Percentiles rank a stretch among this genome's conserved stretches.
Conservation (phyloP, 495 filamentous ascomycete genomes). For the Tuber indicum region DNA sequence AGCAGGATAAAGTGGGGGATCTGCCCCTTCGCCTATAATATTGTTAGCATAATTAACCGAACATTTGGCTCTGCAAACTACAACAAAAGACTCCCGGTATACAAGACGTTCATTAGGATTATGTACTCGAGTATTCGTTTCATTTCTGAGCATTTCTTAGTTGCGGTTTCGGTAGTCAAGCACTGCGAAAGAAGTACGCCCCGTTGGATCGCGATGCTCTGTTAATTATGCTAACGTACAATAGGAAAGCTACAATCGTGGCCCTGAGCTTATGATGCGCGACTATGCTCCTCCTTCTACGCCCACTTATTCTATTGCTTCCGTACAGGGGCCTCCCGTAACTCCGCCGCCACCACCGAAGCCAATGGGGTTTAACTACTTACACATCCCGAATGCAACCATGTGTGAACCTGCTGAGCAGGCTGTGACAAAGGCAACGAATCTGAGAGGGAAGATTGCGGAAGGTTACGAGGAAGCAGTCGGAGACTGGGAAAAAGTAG, state of each 20-base stretch:
- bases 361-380: conserved; percentile 42
- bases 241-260: too few relatives aligned
- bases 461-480: conserved; percentile 59
- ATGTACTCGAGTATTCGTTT: not conserved
- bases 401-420: conserved; percentile 58
- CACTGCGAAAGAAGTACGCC: too few relatives aligned
- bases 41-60: too few relatives aligned
- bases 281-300: not conserved
- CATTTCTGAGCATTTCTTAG: not conserved
- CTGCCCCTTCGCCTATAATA: too few relatives aligned
- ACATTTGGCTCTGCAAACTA: not conserved
- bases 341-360: conserved; percentile 45
- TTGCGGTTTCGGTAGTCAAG: too few relatives aligned
- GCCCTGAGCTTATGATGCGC: not conserved
- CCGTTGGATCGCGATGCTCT: too few relatives aligned
- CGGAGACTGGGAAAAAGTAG: conserved; percentile 52
- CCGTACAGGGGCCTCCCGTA: conserved; percentile 36
- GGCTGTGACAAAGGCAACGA: conserved; percentile 50
- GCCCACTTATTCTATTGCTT: not conserved
- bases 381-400: conserved; percentile 10
- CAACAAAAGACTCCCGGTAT: not conserved
- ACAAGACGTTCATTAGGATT: not conserved
- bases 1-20: too few relatives aligned
- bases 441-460: conserved; percentile 54
- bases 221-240: too few relatives aligned